phyloP scores from a whole-genome alignment of 1,284 basidiomycete species.

The Rhodotorula sp. region DNA sequence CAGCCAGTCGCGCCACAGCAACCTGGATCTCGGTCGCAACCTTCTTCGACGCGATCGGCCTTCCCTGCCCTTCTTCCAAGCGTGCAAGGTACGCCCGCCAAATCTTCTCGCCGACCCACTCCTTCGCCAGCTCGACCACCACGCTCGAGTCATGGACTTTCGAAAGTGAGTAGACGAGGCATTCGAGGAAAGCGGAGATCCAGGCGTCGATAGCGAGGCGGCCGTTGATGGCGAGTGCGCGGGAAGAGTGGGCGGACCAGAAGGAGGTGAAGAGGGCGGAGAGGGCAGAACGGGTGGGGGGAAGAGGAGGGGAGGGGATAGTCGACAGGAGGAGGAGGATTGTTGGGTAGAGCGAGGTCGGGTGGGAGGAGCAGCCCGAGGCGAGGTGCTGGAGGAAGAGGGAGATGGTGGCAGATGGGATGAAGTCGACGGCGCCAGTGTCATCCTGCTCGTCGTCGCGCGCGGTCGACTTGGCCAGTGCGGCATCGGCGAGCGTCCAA shows the following conservation, averaged over 20 bases:
- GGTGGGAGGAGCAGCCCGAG: conserved; percentile 70
- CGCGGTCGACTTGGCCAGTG: conserved; percentile 2
- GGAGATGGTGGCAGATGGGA: conserved; percentile 32
- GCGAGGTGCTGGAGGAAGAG: conserved; percentile 68
- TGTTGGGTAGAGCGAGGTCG: conserved; percentile 70
- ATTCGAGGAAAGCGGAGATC: conserved; percentile 67
- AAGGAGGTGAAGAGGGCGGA: conserved; percentile 65
- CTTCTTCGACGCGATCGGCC: conserved; percentile 7
- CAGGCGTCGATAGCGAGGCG: conserved; percentile 56
- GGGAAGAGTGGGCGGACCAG: conserved; percentile 70
- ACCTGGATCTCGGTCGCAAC: conserved; percentile 8
- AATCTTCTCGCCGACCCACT: conserved; percentile 24
- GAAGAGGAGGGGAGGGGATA: conserved; percentile 58
- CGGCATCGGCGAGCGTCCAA: conserved; percentile 42
- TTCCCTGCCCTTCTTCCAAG: conserved; percentile 2
- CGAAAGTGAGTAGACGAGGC: conserved; percentile 54
- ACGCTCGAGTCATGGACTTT: conserved; percentile 49
- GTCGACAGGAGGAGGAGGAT: conserved; percentile 74
- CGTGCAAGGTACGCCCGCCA: conserved; percentile 19
- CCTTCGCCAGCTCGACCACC: conserved; percentile 10
- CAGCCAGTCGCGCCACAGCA: conserved; percentile 11
- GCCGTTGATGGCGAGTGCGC: conserved; percentile 54
- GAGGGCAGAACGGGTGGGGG: conserved; percentile 46
- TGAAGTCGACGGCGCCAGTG: conserved; percentile 3
- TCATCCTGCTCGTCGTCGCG: conserved; percentile 19